Evolutionary conservation across 2,329 filamentous ascomycete genomes (phyloP), one percentile per base, ranked within the genome.

Genomic region (Beauveria caledonica): DNA sequence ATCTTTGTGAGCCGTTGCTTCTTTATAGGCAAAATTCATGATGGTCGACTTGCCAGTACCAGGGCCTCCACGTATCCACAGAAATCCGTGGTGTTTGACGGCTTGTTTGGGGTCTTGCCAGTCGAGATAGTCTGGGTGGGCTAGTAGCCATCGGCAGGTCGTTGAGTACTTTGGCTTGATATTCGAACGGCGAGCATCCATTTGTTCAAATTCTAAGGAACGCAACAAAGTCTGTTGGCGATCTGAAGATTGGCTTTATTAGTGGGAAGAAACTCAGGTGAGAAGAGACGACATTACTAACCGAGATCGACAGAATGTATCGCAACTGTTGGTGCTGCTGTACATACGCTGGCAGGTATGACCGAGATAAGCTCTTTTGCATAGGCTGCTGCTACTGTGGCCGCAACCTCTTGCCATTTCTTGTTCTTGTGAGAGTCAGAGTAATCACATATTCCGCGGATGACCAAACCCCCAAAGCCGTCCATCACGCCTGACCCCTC

Each of bases 1-100:
- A 10, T 59, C 19, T 23, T 63, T 66, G n/a, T 51, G 52, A 19
- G 64, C 64, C n/a, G 60, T 61, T 21, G 64, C 40, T 40, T 57
- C 51, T 29, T 27, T 29, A 42, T 66, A 58, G 8, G 66, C 63
- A 51, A 73, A 76, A 53, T 77, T 78, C 75, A 78, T 78, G 1
- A 79, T 60, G 0, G 74, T 78, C 1, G 74, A 80, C 62, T 80
- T 81, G 1, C 76, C 76, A 3, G 72, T 68, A 0, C 76, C 75
- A 3, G 75, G 72, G 21, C 77, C 75, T 3, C 77, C 78, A 58
- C 73, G 73, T 56, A 80, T 76, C 77, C 76, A 65, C 6, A 65
- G 39, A 15, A 61, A 55, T 21, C 55, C 58, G 36, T 60, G 42
- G 33, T 62, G 62, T 15, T 55, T 2, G 8, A 8, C n/a, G 11